Evolutionary conservation across 177 flowering plant genomes (phyloP).

Genomic region (Vitis hybrid): DNA sequence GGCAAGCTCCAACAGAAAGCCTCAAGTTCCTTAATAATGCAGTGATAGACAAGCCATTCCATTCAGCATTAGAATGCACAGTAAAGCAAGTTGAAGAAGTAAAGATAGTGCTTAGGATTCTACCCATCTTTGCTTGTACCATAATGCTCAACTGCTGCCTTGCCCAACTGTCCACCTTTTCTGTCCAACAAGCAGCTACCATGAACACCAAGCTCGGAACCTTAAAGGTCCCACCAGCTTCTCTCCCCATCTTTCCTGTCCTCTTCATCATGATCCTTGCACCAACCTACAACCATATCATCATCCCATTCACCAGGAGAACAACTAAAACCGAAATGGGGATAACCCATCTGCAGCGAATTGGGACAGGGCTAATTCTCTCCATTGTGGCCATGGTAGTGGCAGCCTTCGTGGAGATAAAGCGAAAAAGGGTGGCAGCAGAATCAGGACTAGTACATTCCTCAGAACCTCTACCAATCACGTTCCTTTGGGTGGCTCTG

Average conservation of each 20-base stretch:
- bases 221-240: slow-evolving; percentile 75
- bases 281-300: slow-evolving; percentile 66
- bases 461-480: slow-evolving; percentile 57
- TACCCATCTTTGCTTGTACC: slow-evolving; percentile 81
- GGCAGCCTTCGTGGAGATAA: slow-evolving; percentile 81
- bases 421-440: slow-evolving; percentile 55
- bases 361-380: slow-evolving; percentile 72
- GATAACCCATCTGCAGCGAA: slow-evolving; percentile 72
- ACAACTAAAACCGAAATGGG: slow-evolving; percentile 66
- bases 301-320: slow-evolving; percentile 64
- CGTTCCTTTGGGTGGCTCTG: slow-evolving; percentile 81
- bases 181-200: slow-evolving; percentile 91
- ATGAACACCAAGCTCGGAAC: slow-evolving; percentile 82
- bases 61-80: slow-evolving; percentile 46
- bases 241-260: slow-evolving; percentile 86
- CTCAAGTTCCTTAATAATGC: slow-evolving; percentile 63
- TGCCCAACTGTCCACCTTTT: slow-evolving; percentile 93
- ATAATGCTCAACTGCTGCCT: slow-evolving; percentile 93
- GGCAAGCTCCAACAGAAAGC: slow-evolving; percentile 25
- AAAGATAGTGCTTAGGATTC: slow-evolving; percentile 52
- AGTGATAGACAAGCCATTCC: slow-evolving; percentile 24
- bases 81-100: slow-evolving; percentile 68
- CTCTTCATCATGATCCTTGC: slow-evolving; percentile 77
- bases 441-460: slow-evolving; percentile 38
- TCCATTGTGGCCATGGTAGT: slow-evolving; percentile 78